These are phyloP conservation scores for Tetrapisispora fleetii DNA, from an alignment of 805 yeast genomes.

Conservation along the genomic window DNA sequence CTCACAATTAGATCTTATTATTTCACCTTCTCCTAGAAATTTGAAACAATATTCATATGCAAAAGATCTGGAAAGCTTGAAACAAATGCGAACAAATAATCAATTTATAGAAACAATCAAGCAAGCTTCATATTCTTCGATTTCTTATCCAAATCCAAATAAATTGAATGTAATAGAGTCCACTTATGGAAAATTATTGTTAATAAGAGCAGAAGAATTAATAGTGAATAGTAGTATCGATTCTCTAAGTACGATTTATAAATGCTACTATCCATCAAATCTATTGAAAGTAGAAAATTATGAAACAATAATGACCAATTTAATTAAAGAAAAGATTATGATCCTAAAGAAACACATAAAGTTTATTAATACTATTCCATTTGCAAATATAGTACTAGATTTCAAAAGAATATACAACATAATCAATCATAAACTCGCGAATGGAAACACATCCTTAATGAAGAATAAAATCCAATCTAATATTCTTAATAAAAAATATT, in stretches of 20 bases:
- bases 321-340: constrained; percentile 19
- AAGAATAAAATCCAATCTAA: constrained; percentile 18
- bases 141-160: background rate
- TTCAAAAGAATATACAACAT: constrained; percentile 29
- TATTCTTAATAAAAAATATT: constrained; percentile 27
- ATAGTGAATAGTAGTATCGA: constrained; percentile 20
- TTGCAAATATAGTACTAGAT: constrained; percentile 19
- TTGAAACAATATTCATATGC: constrained; percentile 6
- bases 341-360: constrained; percentile 13
- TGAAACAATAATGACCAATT: constrained; percentile 5
- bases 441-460: constrained; percentile 42
- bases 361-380: constrained; percentile 15
- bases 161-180: constrained; percentile 2
- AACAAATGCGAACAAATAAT: background rate
- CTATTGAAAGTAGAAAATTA: constrained; percentile 8
- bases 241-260: constrained; percentile 19
- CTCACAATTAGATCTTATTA: background rate
- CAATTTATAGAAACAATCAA: constrained; percentile 4
- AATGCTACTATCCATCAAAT: constrained; percentile 15
- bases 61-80: constrained; percentile 4
- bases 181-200: constrained; percentile 16
- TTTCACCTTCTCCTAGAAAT: constrained; percentile 11
- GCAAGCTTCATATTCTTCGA: constrained; percentile 2
- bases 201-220: constrained; percentile 16
- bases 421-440: constrained; percentile 25